These are phyloP conservation scores for Tuber melanosporum DNA, from an alignment of 495 filamentous ascomycete species.

Conservation along the genomic window DNA sequence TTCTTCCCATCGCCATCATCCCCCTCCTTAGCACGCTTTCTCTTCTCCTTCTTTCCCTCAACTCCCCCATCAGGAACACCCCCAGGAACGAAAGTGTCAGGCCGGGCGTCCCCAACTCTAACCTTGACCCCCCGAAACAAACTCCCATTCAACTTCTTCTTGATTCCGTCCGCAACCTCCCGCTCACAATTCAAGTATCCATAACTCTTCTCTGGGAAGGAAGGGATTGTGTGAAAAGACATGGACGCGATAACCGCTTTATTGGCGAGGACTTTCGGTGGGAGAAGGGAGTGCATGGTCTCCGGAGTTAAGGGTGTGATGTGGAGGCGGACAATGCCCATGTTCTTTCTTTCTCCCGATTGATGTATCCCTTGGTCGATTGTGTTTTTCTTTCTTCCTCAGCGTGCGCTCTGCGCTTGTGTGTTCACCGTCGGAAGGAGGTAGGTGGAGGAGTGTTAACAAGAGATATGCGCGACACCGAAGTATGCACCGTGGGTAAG, in stretches of 20 bases:
- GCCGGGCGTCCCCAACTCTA: slow-evolving; percentile 68
- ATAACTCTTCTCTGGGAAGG: slow-evolving; percentile 83
- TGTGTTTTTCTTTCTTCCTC: background rate
- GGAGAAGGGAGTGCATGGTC: slow-evolving; percentile 61
- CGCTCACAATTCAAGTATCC: slow-evolving; percentile 77
- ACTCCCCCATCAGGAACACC: slow-evolving; percentile 35
- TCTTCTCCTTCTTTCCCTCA: slow-evolving; percentile 42
- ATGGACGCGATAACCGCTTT: slow-evolving; percentile 58
- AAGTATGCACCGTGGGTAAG: background rate
- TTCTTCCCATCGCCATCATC: slow-evolving; percentile 45
- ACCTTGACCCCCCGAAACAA: slow-evolving; percentile 81
- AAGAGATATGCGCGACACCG: background rate
- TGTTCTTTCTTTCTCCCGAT: background rate
- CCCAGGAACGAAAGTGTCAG: slow-evolving; percentile 42
- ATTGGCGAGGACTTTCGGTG: slow-evolving; percentile 57
- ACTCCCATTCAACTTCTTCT: slow-evolving; percentile 85
- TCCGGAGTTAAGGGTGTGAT: slow-evolving; percentile 75
- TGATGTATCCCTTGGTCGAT: background rate
- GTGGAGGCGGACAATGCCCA: slow-evolving; percentile 56
- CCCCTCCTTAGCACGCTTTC: slow-evolving; percentile 40
- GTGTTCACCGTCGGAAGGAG: background rate
- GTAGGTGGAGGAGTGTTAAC: background rate
- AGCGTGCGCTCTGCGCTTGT: background rate
- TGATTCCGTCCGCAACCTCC: slow-evolving; percentile 77
- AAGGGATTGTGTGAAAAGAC: slow-evolving; percentile 73